phyloP scores from a whole-genome alignment of 2,329 filamentous ascomycete species.

The Elsinoe fawcettii region DNA sequence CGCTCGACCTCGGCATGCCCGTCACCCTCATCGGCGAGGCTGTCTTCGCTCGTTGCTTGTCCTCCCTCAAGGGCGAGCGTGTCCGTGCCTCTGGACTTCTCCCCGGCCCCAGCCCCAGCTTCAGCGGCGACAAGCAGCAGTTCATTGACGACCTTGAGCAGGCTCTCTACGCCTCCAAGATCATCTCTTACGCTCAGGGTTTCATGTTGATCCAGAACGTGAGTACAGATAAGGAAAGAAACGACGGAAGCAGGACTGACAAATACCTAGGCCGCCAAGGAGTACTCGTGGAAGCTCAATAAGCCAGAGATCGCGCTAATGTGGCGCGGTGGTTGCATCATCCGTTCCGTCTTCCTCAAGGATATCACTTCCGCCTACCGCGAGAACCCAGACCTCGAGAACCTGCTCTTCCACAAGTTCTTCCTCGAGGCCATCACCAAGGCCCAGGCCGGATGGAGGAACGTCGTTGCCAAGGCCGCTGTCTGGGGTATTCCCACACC shows the following conservation, averaged over 20 bases:
- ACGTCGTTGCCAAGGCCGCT: slow-evolving; percentile 83
- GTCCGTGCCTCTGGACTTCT: slow-evolving; percentile 71
- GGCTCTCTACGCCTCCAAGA: slow-evolving; percentile 98
- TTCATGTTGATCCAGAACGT: slow-evolving; percentile 99
- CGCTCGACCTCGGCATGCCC: slow-evolving; percentile 95
- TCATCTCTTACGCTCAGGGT: slow-evolving; percentile 98
- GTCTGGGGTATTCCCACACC: slow-evolving; percentile 93
- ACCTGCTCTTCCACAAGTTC: slow-evolving; percentile 97
- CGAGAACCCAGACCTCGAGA: slow-evolving; percentile 87
- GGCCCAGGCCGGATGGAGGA: slow-evolving; percentile 82
- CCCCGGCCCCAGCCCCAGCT: slow-evolving; percentile 66
- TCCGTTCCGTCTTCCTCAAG: slow-evolving; percentile 99
- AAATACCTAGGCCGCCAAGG: slow-evolving; percentile 67
- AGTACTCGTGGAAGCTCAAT: slow-evolving; percentile 98
- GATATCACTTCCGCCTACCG: slow-evolving; percentile 98
- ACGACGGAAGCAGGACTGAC: slow-evolving; percentile 22
- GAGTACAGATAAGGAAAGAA: slow-evolving; percentile 32
- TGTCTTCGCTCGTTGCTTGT: slow-evolving; percentile 90
- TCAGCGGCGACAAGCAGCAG: slow-evolving; percentile 82
- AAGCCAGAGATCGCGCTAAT: slow-evolving; percentile 99
- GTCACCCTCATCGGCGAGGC: slow-evolving; percentile 97
- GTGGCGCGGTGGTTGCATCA: slow-evolving; percentile 99
- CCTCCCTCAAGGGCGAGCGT: slow-evolving; percentile 90
- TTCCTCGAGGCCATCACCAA: slow-evolving; percentile 99
- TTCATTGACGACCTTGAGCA: slow-evolving; percentile 98